Base-by-base conservation (phyloP, 495 filamentous ascomycete species). In the Penicillium soppii region DNA sequence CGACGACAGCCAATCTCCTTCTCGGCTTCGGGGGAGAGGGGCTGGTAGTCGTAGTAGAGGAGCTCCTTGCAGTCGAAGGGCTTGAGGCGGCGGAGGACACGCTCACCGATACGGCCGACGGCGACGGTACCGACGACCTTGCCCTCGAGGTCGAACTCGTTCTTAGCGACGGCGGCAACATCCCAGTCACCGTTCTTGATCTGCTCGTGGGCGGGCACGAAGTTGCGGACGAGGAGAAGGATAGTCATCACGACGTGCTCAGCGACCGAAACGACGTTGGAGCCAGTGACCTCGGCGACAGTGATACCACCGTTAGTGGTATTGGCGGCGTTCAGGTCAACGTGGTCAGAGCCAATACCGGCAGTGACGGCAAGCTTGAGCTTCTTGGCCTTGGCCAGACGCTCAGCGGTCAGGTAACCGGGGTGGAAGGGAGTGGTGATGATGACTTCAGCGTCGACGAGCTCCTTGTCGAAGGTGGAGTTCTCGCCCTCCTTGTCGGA, bases 371-470 rank as follows among this genome's bases (percentile, higher is more conserved):
- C 92, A 48, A 95, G 78, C 83, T 97, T 98, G 62, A 98, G 88
- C 30, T 98, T 97, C 88, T 97, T 97, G 54, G 94, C 94, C 78
- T 94, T 95, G 57, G 90, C 90, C 53, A 98, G 85, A 64, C 94
- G 92, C 72, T 97, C 94, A 36, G 90, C 90, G 43, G 89, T 97
- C 39, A 98, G 86, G 81, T 98, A 98, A 54, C 92, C 94, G 41
- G 94, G 94, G 79, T 98, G 94, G 86, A 98, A 98, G 69, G 92
- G 94, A 43, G 94, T 98, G 58, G 94, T 98, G 76, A 98, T 97
- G 81, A 98, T 97, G 69, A 98, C 82, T 70, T 98, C 94, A 50
- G 94, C 90, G 67, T 98, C 94, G 40, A 92, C 91, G 20, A 98
- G 80, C 73, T 98, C 89, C 75, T 90, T 80, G 73, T 98, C 94